Evolutionary conservation across 108 stramenopile species (phyloP).

Genomic region (Pseudonitzschia multistriata): DNA sequence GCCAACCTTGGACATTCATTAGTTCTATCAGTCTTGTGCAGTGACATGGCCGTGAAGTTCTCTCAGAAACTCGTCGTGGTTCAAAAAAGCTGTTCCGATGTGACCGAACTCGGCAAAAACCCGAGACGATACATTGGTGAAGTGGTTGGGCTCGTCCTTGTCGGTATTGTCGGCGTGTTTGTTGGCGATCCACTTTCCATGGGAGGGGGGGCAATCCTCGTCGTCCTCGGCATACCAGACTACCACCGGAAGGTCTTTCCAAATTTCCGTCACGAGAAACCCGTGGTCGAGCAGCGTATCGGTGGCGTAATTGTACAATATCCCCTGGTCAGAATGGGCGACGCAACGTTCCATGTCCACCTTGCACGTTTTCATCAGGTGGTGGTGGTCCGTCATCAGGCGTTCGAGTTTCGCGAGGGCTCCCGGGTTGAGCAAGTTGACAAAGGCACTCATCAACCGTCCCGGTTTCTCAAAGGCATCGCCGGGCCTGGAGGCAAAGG

Average conservation of each 20-base stretch:
- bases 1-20: not conserved
- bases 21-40: not conserved
- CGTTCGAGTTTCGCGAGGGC: not conserved
- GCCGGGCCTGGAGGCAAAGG: not conserved
- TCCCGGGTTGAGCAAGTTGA: not conserved
- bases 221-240: conserved; percentile 8
- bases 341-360: conserved; percentile 4
- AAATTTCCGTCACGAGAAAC: not conserved
- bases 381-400: not conserved
- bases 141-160: not conserved
- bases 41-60: not conserved
- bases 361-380: not conserved
- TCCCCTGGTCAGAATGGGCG: not conserved
- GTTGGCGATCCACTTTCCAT: not conserved
- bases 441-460: not conserved
- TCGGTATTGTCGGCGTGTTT: not conserved
- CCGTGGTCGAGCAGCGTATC: not conserved
- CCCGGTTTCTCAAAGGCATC: conserved; percentile 4
- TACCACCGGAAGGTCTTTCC: not conserved
- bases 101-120: not conserved
- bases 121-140: conserved; percentile 1
- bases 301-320: conserved; percentile 8
- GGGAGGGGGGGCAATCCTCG: conserved; percentile 1
- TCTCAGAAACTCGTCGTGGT: conserved; percentile 5
- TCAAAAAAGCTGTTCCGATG: not conserved